These are phyloP conservation scores for Sodiomyces alkalinus DNA, from an alignment of 2,329 filamentous ascomycete species.

Conservation along the genomic window DNA sequence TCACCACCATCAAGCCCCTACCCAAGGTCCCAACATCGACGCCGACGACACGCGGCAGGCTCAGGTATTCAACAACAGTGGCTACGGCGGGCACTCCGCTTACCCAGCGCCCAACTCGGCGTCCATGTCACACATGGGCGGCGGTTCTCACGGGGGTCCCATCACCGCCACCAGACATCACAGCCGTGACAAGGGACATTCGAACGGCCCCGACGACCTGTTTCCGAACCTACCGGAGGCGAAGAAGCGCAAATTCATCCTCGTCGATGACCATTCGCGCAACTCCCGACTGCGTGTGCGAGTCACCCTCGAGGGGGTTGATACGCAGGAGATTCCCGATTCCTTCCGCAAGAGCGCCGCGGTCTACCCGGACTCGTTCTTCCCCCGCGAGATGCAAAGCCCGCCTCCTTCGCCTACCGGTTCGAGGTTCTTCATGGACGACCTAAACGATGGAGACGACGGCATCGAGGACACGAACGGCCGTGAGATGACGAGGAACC, in stretches of 20 bases:
- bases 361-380: conserved; percentile 84
- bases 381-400: conserved; percentile 83
- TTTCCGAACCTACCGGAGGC: conserved; percentile 81
- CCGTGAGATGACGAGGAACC: conserved; percentile 20
- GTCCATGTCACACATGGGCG: conserved; percentile 47
- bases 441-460: conserved; percentile 42
- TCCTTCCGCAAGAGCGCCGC: conserved; percentile 83
- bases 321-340: conserved; percentile 92
- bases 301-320: conserved; percentile 82
- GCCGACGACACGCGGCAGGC: conserved; percentile 53
- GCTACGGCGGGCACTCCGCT: conserved; percentile 49
- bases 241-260: conserved; percentile 91
- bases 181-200: conserved; percentile 33
- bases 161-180: conserved; percentile 19
- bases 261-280: conserved; percentile 79
- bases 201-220: conserved; percentile 52
- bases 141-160: conserved; percentile 15
- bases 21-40: conserved; percentile 32
- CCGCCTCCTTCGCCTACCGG: conserved; percentile 63
- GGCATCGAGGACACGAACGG: conserved; percentile 35
- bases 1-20: conserved; percentile 49
- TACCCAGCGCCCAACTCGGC: conserved; percentile 37
- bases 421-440: conserved; percentile 59
- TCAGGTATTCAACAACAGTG: conserved; percentile 50
- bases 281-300: conserved; percentile 73